phyloP scores from a whole-genome alignment of 139 green algal species.

The Auxenochlorella pyrenoidosa region DNA sequence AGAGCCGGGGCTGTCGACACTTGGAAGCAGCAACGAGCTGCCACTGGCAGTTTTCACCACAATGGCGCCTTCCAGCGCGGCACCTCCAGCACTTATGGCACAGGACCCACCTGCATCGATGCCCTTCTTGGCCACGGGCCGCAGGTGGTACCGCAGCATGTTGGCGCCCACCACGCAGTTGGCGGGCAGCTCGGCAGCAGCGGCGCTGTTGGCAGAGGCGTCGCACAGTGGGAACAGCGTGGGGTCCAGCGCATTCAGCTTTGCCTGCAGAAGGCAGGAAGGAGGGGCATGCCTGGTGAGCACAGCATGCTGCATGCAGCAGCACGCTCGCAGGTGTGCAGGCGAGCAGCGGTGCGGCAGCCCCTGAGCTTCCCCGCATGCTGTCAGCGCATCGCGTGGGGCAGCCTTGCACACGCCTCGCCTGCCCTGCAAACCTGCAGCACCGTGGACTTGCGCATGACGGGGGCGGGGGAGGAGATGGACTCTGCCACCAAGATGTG shows the following conservation, averaged over 20 bases:
- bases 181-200: neutral
- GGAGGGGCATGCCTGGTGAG: neutral
- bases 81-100: no score
- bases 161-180: conserved; percentile 43
- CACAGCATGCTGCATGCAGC: neutral
- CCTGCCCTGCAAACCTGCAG: conserved; percentile 15
- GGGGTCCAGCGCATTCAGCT: conserved; percentile 77
- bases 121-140: conserved; percentile 55
- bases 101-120: conserved; percentile 43
- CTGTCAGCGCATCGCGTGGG: neutral
- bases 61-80: no score
- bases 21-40: neutral
- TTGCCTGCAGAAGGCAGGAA: conserved; percentile 57
- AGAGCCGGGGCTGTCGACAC: neutral
- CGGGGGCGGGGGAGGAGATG: neutral
- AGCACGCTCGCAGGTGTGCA: neutral
- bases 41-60: no score
- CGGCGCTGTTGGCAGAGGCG: neutral
- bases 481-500: conserved; percentile 64
- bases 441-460: conserved; percentile 32
- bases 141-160: conserved; percentile 65
- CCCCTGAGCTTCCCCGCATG: neutral
- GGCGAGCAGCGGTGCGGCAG: no score
- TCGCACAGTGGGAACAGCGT: conserved; percentile 71
- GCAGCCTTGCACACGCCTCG: neutral